phyloP scores from a whole-genome alignment of 2,329 filamentous ascomycete species.

The Aspergillus aculeatus region DNA sequence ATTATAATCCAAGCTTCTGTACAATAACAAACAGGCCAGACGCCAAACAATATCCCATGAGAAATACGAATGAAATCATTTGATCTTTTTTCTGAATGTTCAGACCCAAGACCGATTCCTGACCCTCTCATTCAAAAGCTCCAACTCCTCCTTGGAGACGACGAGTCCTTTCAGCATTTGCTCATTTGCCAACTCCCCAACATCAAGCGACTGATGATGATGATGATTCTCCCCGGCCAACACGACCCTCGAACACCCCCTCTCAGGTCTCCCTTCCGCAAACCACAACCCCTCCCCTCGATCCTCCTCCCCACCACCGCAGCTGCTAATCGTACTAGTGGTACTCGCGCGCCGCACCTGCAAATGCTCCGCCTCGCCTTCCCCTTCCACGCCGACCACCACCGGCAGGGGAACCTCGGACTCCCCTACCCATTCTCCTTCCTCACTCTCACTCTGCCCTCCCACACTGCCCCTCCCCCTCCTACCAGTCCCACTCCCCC shows the following conservation, averaged over 20 bases:
- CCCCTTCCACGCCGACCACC: not conserved
- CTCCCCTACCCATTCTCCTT: not conserved
- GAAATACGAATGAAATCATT: not conserved
- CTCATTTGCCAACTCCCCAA: constrained; percentile 1
- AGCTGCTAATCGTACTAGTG: not conserved
- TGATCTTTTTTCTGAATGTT: too few species aligned
- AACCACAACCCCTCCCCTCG: constrained; percentile 9
- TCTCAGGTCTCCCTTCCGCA: not conserved
- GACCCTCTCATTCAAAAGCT: constrained; percentile 14
- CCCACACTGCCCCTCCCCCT: too few species aligned
- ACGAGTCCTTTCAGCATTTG: constrained; percentile 12
- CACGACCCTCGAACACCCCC: constrained; percentile 15
- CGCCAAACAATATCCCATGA: constrained; percentile 4
- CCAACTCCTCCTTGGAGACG: constrained; percentile 19
- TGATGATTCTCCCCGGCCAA: constrained; percentile 16
- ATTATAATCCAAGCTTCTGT: not conserved
- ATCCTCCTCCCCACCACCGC: not conserved
- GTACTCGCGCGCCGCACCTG: constrained; percentile 10
- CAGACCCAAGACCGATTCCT: constrained; percentile 13
- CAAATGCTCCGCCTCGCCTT: constrained; percentile 4
- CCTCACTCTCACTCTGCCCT: not conserved
- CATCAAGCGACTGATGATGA: constrained; percentile 3
- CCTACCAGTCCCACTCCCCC: not conserved
- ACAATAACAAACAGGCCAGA: not conserved
- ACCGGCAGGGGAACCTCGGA: not conserved